Conservation (phyloP, 2,329 filamentous ascomycete species). For the Neonectria ditissima region DNA sequence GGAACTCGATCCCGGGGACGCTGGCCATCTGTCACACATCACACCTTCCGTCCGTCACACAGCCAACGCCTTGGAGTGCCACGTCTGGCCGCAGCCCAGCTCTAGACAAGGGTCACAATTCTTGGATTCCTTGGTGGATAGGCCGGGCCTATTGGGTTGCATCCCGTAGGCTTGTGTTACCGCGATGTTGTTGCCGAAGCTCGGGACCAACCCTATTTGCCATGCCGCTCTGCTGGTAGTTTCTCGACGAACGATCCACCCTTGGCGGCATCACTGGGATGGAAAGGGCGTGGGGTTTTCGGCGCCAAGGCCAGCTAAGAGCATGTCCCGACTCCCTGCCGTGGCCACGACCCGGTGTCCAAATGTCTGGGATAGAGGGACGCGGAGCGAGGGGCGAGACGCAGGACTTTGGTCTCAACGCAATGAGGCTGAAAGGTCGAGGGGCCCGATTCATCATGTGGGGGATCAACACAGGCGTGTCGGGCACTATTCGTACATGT, state of each 20-base stretch:
- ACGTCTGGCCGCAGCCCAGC: conserved; percentile 20
- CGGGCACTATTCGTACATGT: neutral
- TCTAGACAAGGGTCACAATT: conserved; percentile 28
- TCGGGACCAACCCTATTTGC: conserved; percentile 44
- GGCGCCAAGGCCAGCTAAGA: conserved; percentile 18
- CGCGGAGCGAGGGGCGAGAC: neutral
- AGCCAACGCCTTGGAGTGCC: conserved; percentile 18
- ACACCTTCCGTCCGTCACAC: conserved; percentile 1
- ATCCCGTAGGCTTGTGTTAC: conserved; percentile 37
- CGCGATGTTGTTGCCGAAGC: conserved; percentile 34
- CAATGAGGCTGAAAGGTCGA: conserved; percentile 42
- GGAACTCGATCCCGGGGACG: conserved; percentile 6
- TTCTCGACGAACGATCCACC: conserved; percentile 17
- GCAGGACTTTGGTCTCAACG: conserved; percentile 8
- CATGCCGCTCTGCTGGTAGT: conserved; percentile 26
- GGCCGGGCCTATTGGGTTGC: conserved; percentile 32
- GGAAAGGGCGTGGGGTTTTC: conserved; percentile 23
- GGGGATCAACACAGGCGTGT: conserved; percentile 39
- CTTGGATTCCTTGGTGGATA: conserved; percentile 26
- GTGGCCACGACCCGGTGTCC: conserved; percentile 17
- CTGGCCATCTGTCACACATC: conserved; percentile 8
- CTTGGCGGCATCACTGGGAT: conserved; percentile 10
- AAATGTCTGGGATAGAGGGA: conserved; percentile 16
- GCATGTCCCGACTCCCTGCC: conserved; percentile 8
- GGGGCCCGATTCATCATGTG: conserved; percentile 37